Evolutionary conservation across 495 filamentous ascomycete genomes (phyloP).

Genomic region (Trichodelitschia bisporula): DNA sequence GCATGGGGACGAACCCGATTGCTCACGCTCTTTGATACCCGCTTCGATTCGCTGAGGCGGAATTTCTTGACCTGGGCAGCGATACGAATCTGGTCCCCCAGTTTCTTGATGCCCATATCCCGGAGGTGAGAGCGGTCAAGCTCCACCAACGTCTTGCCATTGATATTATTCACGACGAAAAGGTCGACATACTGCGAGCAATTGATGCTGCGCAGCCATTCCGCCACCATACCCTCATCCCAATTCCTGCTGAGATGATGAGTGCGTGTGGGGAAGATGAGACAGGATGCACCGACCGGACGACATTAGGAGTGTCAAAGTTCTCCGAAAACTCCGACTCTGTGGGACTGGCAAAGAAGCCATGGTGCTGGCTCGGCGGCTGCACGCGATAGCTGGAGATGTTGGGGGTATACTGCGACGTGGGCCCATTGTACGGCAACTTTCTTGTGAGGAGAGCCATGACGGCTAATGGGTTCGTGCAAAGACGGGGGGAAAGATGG

Average conservation of each 20-base stretch:
- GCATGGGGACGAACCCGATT: slow-evolving; percentile 52
- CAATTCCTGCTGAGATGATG: slow-evolving; percentile 28
- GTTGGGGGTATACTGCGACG: too few relatives aligned
- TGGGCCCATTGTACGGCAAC: too few relatives aligned
- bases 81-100: slow-evolving; percentile 94
- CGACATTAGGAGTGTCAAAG: slow-evolving; percentile 28
- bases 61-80: slow-evolving; percentile 72
- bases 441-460: too few relatives aligned
- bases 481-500: too few relatives aligned
- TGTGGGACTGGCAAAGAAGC: slow-evolving; percentile 62
- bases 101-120: slow-evolving; percentile 95
- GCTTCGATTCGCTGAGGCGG: slow-evolving; percentile 58
- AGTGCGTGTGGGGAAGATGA: background rate
- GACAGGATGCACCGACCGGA: slow-evolving; percentile 23
- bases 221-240: slow-evolving; percentile 77
- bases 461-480: too few relatives aligned
- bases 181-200: slow-evolving; percentile 80
- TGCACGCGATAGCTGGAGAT: background rate
- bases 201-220: slow-evolving; percentile 75
- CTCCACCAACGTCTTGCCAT: slow-evolving; percentile 84
- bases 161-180: slow-evolving; percentile 86
- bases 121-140: slow-evolving; percentile 91
- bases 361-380: slow-evolving; percentile 21
- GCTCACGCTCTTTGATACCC: slow-evolving; percentile 47
- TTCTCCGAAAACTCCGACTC: slow-evolving; percentile 86